Conservation (phyloP, 139 green algal genomes). For the Haematococcus lacustris region DNA sequence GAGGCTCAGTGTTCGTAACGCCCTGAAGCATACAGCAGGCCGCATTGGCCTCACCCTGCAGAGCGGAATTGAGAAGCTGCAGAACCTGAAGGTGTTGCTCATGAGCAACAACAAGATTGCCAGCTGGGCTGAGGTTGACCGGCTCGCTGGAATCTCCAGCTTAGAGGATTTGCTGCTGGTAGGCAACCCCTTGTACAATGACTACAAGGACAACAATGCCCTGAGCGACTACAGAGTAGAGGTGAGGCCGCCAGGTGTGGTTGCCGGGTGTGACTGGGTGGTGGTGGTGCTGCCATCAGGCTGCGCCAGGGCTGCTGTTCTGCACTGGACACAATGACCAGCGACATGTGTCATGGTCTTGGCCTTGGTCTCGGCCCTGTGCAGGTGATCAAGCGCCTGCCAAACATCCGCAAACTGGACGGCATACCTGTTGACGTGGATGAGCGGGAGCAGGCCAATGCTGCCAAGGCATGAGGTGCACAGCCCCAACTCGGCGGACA, state of each 20-base stretch:
- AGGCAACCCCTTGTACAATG: conserved; percentile 80
- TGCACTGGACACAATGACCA: too few species aligned
- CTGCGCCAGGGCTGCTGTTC: too few species aligned
- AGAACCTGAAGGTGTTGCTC: conserved; percentile 73
- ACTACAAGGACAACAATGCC: conserved; percentile 52
- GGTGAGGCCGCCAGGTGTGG: conserved; percentile 25
- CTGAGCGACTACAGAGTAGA: conserved; percentile 69
- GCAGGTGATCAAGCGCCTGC: conserved; percentile 76
- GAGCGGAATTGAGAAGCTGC: conserved; percentile 75
- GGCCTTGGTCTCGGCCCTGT: conserved; percentile 20
- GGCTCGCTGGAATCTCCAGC: conserved; percentile 48
- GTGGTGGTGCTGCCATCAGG: too few species aligned
- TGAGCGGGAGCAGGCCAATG: conserved; percentile 67
- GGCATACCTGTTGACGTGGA: conserved; percentile 78
- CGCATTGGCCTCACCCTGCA: conserved; percentile 18
- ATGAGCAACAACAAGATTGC: conserved; percentile 85
- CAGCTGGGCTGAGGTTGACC: conserved; percentile 61
- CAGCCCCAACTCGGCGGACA: too few species aligned
- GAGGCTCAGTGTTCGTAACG: not conserved
- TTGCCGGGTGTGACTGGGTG: not conserved
- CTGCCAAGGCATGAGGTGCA: conserved; percentile 3
- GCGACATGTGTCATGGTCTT: too few species aligned
- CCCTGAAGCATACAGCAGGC: not conserved
- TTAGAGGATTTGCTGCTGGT: conserved; percentile 82
- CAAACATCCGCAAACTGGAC: conserved; percentile 86